A percentile compares a stretch with the other conserved stretches of the same genome.
phyloP scores from a whole-genome alignment of 2,329 filamentous ascomycete species.

The Fusarium nematophilum region DNA sequence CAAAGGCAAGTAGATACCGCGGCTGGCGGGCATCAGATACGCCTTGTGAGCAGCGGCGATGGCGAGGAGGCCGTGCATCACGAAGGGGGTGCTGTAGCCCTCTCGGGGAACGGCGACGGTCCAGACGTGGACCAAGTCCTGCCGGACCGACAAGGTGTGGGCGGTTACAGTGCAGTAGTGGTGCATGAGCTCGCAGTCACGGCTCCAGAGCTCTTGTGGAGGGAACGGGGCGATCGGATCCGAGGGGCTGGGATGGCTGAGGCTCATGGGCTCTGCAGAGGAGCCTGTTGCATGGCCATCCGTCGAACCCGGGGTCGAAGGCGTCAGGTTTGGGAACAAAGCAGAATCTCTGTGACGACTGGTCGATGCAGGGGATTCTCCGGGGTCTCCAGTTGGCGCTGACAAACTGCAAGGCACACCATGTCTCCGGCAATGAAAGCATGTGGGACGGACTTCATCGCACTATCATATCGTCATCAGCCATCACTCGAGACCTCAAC shows the following conservation, averaged over 20 bases:
- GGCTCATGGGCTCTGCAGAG: constrained; percentile 5
- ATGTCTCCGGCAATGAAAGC: constrained; percentile 47
- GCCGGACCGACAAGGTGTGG: constrained; percentile 34
- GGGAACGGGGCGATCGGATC: constrained; percentile 41
- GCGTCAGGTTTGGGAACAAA: constrained; percentile 26
- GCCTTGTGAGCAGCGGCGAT: constrained; percentile 48
- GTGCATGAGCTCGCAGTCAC: constrained; percentile 47
- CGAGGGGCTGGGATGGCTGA: constrained; percentile 18
- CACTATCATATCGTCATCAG: constrained; percentile 32
- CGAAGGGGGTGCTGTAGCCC: constrained; percentile 43
- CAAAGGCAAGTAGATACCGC: constrained; percentile 42
- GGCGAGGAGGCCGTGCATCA: constrained; percentile 47
- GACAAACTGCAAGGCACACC: constrained; percentile 45
- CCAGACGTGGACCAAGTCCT: constrained; percentile 45
- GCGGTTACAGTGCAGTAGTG: constrained; percentile 45
- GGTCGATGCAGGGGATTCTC: not conserved
- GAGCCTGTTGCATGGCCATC: constrained; percentile 13
- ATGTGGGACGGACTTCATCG: constrained; percentile 44
- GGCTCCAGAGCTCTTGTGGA: constrained; percentile 35
- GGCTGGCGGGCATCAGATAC: constrained; percentile 40
- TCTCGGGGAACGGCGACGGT: constrained; percentile 39
- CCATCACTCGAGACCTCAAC: too few relatives aligned
- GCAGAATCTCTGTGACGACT: not conserved
- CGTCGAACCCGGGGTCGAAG: constrained; percentile 25
- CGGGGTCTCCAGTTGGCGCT: not conserved